Evolutionary conservation across 371 early-diverging fungal species (phyloP).

Genomic region (Mucor velutinosus): DNA sequence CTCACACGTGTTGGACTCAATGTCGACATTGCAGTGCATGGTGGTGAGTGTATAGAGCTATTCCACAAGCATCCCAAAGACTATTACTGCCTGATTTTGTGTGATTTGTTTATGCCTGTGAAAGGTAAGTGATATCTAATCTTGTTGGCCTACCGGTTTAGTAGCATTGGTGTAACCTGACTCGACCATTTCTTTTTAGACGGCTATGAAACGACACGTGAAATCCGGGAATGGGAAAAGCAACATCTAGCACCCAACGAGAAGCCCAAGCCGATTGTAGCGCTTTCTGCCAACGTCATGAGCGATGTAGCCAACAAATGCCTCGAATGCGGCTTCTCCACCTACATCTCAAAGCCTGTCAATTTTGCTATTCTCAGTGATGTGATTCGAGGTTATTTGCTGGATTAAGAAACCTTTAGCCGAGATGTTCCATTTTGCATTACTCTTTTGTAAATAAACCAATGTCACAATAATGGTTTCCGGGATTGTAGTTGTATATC

Average conservation of each 20-base stretch:
- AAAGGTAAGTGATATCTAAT: slow-evolving; percentile 46
- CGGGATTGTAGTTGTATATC: background rate
- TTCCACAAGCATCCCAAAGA: slow-evolving; percentile 46
- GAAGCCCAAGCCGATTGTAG: slow-evolving; percentile 58
- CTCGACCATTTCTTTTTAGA: no score
- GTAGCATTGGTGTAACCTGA: background rate
- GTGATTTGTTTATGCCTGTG: slow-evolving; percentile 69
- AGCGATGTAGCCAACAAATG: slow-evolving; percentile 62
- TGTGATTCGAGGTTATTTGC: slow-evolving; percentile 53
- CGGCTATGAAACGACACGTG: slow-evolving; percentile 63
- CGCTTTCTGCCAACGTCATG: slow-evolving; percentile 70
- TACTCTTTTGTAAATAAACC: slow-evolving; percentile 1
- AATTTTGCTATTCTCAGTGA: slow-evolving; percentile 65
- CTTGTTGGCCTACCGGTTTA: background rate
- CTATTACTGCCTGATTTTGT: slow-evolving; percentile 57
- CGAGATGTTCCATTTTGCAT: slow-evolving; percentile 8
- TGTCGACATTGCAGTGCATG: slow-evolving; percentile 59
- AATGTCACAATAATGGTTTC: slow-evolving; percentile 2
- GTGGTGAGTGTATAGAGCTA: slow-evolving; percentile 55
- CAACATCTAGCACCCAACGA: slow-evolving; percentile 33
- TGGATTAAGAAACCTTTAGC: slow-evolving; percentile 13
- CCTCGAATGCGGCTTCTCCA: slow-evolving; percentile 57
- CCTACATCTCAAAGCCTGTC: slow-evolving; percentile 68
- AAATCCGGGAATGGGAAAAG: slow-evolving; percentile 61
- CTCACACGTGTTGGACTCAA: slow-evolving; percentile 53